Base-by-base conservation (phyloP, 768 basidiomycete species). In the Lactifluus volemus region DNA sequence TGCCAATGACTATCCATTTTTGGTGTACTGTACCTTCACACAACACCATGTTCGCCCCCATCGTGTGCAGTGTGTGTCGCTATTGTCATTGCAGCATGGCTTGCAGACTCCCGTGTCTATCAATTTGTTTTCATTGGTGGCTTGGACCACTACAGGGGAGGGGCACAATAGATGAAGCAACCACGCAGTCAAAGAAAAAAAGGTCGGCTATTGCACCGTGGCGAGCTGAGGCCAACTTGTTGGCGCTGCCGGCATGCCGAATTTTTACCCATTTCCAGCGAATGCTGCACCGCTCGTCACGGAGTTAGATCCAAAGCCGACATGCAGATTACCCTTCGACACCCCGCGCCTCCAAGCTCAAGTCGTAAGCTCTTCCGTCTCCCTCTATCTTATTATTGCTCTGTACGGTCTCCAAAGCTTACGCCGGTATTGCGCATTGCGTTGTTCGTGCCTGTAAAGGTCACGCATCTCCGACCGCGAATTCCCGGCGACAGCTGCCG, bases 401-500 rank as follows among this genome's bases (percentile, higher is more conserved):
- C 36, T 11, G 36, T 29, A 38, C 50, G 50, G 55, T 8, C 56
- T 34, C 50, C 45, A 25, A 58, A 45, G 52, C 52, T 25, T 30
- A 47, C 38, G 38, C 39, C 4, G 44, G 47, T n/a, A 25, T 36
- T 39, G 60, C 25, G 15, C 15, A 36, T 30, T n/a, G 5, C 48
- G 19, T 55, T 45, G 41, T 55, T 41, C 29, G 53, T 50, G 21
- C 54, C 60, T 51, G 52, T 49, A 38, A 41, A 58, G 30, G 51
- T 49, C 61, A 49, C 44, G 11, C 41, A 42, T 54, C 51, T 49
- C 36, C 61, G 47, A 17, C 61, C 57, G 56, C 45, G 38, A 58
- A 53, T 54, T 54, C 48, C 61, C 61, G 61, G 30, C 47, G 61
- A 63, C 61, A 63, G 52, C 45, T 63, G 61, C 57, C 61, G 32